Conservation (phyloP, 345 rosid genomes). For the Corchorus olitorius region DNA sequence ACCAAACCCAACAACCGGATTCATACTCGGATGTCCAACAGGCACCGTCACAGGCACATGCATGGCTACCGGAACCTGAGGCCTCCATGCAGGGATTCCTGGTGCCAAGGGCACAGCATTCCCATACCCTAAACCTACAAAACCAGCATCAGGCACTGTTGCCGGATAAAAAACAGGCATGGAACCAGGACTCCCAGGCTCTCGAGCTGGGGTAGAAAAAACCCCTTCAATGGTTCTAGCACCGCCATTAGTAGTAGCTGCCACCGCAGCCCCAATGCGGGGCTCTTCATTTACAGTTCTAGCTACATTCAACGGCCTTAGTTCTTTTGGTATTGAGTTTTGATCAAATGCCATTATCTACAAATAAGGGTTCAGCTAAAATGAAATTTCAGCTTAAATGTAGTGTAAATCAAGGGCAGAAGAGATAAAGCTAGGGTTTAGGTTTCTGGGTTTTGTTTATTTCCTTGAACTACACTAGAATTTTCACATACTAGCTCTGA, state of each 20-base stretch:
- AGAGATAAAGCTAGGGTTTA: conserved; percentile 31
- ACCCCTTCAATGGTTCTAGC: conserved; percentile 41
- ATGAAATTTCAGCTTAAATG: conserved; percentile 5
- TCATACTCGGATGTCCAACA: conserved; percentile 42
- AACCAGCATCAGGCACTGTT: conserved; percentile 43
- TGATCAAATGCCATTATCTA: conserved; percentile 67
- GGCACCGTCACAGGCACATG: conserved; percentile 27
- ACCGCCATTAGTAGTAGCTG: conserved; percentile 20
- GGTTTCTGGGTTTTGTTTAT: conserved; percentile 15
- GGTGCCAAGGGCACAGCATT: conserved; percentile 33
- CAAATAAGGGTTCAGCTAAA: conserved; percentile 16
- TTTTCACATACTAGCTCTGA: not conserved
- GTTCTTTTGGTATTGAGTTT: conserved; percentile 46
- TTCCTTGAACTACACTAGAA: not conserved
- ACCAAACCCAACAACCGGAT: conserved; percentile 39
- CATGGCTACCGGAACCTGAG: conserved; percentile 17
- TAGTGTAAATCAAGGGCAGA: conserved; percentile 9
- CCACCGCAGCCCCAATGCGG: conserved; percentile 33
- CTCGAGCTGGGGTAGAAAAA: conserved; percentile 29
- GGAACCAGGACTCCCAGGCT: conserved; percentile 39
- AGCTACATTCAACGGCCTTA: conserved; percentile 46
- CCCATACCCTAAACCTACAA: conserved; percentile 48
- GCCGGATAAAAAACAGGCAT: conserved; percentile 49
- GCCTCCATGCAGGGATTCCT: conserved; percentile 40
- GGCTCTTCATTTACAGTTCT: conserved; percentile 47